phyloP scores from a whole-genome alignment of 202 grass and related monocot species.

The Musa balbisiana region DNA sequence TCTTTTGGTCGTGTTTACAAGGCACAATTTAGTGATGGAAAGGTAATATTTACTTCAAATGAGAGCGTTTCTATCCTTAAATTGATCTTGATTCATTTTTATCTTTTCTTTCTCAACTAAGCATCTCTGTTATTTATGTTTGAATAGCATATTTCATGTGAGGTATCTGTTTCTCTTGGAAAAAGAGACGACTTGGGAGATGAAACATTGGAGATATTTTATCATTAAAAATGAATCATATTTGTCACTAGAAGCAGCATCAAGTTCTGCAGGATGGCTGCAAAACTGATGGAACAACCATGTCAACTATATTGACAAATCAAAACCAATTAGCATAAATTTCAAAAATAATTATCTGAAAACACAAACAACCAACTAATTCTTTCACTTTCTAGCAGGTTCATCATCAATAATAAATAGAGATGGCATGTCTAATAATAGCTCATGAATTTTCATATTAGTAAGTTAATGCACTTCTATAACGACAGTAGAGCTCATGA shows the following conservation, averaged over 20 bases:
- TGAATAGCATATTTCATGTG: neutral
- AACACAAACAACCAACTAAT: neutral
- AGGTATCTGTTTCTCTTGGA: neutral
- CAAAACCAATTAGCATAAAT: neutral
- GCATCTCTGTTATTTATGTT: neutral
- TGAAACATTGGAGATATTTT: neutral
- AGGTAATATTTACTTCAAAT: slow-evolving; percentile 38
- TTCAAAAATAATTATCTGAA: neutral
- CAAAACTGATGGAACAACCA: neutral
- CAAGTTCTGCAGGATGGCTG: neutral
- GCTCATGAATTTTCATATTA: neutral
- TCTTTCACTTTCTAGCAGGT: neutral
- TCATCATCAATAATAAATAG: neutral
- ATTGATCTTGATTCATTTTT: neutral
- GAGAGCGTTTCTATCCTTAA: slow-evolving; percentile 6
- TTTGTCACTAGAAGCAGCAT: neutral
- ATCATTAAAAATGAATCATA: neutral
- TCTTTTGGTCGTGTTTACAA: slow-evolving; percentile 66
- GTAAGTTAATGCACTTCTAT: neutral
- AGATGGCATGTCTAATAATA: neutral
- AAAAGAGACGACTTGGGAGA: neutral
- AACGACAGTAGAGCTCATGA: neutral
- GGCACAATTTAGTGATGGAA: slow-evolving; percentile 68
- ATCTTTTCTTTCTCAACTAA: slow-evolving; percentile 12
- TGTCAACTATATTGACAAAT: neutral